phyloP scores from a whole-genome alignment of 768 basidiomycete species.

The Leucocoprinus leucothites region DNA sequence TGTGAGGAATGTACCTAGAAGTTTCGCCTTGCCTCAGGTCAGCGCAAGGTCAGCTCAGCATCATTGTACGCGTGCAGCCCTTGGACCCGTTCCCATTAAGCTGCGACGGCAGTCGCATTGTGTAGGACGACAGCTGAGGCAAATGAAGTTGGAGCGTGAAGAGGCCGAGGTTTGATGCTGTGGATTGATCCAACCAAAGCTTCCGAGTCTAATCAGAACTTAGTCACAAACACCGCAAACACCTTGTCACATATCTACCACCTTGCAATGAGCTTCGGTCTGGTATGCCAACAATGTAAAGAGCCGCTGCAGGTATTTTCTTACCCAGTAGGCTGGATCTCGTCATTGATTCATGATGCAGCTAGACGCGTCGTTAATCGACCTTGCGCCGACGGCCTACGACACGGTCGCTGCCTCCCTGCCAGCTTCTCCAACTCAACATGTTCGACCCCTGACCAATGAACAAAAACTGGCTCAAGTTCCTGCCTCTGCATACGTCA shows the following conservation, averaged over 20 bases:
- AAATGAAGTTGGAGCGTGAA: neutral
- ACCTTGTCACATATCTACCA: constrained; percentile 9
- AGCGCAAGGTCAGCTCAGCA: neutral
- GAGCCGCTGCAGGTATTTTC: constrained; percentile 75
- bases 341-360: constrained; percentile 26
- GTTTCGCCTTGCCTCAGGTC: neutral
- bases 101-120: neutral
- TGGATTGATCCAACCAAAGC: neutral
- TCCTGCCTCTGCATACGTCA: constrained; percentile 48
- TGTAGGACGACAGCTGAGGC: neutral
- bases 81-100: neutral
- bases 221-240: neutral
- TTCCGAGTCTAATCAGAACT: neutral
- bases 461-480: constrained; percentile 39
- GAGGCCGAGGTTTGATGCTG: neutral
- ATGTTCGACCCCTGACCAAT: constrained; percentile 11
- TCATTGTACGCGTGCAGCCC: neutral
- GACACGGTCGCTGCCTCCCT: constrained; percentile 76
- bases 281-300: constrained; percentile 86
- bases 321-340: constrained; percentile 1
- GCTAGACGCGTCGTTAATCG: constrained; percentile 90
- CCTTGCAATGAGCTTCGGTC: constrained; percentile 38
- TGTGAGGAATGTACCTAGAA: neutral
- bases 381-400: constrained; percentile 83
- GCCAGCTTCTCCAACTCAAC: constrained; percentile 48